Conservation (phyloP, 2,329 filamentous ascomycete species). For the Cladosporium sp. region DNA sequence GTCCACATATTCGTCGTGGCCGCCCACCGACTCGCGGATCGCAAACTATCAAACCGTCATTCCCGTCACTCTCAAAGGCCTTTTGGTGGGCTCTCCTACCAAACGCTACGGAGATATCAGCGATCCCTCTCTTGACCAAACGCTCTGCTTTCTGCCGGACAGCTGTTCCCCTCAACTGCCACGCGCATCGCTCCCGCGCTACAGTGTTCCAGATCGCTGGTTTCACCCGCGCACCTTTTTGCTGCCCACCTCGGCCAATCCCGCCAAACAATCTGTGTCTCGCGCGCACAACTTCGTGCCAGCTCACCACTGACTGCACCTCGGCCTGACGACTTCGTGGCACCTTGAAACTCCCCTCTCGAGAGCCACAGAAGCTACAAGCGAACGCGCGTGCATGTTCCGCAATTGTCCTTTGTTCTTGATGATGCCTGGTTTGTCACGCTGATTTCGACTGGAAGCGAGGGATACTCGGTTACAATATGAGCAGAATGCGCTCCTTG, state of each 20-base stretch:
- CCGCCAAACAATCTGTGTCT: slow-evolving; percentile 21
- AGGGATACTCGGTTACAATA: slow-evolving; percentile 27
- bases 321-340: slow-evolving; percentile 28
- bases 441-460: slow-evolving; percentile 20
- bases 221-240: slow-evolving; percentile 19
- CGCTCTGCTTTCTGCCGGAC: slow-evolving; percentile 6
- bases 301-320: slow-evolving; percentile 22
- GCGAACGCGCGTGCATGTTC: slow-evolving; percentile 30
- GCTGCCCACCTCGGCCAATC: slow-evolving; percentile 15
- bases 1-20: slow-evolving; percentile 11
- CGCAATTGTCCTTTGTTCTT: slow-evolving; percentile 24
- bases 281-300: slow-evolving; percentile 19
- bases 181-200: slow-evolving; percentile 15
- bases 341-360: slow-evolving; percentile 27
- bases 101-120: slow-evolving; percentile 3
- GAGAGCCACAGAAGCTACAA: slow-evolving; percentile 28
- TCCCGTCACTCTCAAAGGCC: slow-evolving; percentile 14
- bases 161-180: slow-evolving; percentile 14
- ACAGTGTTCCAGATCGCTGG: slow-evolving; percentile 19
- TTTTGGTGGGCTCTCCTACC: neutral
- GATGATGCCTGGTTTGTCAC: slow-evolving; percentile 21
- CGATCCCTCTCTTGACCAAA: slow-evolving; percentile 2
- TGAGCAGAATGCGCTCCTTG: slow-evolving; percentile 34
- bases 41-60: slow-evolving; percentile 15
- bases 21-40: slow-evolving; percentile 19